Evolutionary conservation across 2,329 filamentous ascomycete species (phyloP).

Genomic region (Penicillium frequentans): DNA sequence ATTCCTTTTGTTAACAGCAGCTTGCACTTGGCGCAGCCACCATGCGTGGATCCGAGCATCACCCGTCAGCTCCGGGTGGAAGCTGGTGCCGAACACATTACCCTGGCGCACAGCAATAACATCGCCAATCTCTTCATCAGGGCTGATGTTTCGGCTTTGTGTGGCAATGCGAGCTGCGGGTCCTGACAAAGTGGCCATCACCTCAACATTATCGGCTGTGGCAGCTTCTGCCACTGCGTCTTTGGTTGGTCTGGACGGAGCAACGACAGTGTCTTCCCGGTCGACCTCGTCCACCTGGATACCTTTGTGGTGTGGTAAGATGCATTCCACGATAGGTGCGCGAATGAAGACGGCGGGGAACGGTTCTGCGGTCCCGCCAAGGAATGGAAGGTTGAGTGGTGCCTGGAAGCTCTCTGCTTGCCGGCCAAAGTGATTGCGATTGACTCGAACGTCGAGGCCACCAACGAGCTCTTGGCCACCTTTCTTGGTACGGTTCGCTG

Average conservation of each 20-base stretch:
- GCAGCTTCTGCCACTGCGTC: conserved; percentile 46
- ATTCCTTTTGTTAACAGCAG: conserved; percentile 35
- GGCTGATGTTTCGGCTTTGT: conserved; percentile 39
- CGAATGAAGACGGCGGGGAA: conserved; percentile 91
- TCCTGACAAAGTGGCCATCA: conserved; percentile 59
- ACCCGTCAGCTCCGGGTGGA: conserved; percentile 88
- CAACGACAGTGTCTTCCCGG: conserved; percentile 55
- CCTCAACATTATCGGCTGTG: conserved; percentile 54
- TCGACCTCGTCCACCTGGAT: conserved; percentile 52
- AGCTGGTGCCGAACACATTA: conserved; percentile 92
- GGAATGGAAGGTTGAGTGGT: conserved; percentile 70
- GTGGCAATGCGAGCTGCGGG: conserved; percentile 51
- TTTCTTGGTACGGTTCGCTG: conserved; percentile 83
- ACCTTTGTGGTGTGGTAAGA: conserved; percentile 58
- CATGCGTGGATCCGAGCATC: conserved; percentile 88
- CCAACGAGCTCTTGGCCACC: conserved; percentile 93
- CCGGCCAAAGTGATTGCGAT: conserved; percentile 91
- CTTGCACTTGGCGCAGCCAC: conserved; percentile 77
- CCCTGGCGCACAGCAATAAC: conserved; percentile 88
- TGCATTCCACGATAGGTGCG: conserved; percentile 85
- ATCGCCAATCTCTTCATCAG: conserved; percentile 56
- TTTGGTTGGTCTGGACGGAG: conserved; percentile 54
- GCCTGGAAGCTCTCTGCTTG: conserved; percentile 91
- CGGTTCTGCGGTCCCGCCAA: conserved; percentile 47
- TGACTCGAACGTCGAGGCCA: conserved; percentile 84